Base-by-base conservation (phyloP, 345 rosid genomes). In the Zanthoxylum bungeanum region DNA sequence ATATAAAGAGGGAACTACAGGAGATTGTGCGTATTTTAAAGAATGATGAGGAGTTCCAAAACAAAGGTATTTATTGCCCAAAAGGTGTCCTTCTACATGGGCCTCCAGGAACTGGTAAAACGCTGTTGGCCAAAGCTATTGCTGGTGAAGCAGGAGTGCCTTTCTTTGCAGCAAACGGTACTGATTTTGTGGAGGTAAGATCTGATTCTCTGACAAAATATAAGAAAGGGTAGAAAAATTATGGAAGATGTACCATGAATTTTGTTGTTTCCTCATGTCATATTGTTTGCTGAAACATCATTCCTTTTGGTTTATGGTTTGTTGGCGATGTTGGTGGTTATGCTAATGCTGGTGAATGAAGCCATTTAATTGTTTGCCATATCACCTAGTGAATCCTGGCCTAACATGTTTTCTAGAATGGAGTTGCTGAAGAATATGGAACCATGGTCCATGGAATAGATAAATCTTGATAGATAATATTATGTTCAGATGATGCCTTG, bases 121-220 rank as follows among this genome's bases (percentile, higher is more conserved):
- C 98, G 33, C 84, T 94, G 71, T 80, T 94, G 69, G 98, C 98
- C 64, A 94, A 91, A 85, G 98, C 98, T 71, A 94, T 94, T 86
- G 98, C 97, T 34, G 98, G 98, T 75, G 98, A 94, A 90, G 96
- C 98, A 58, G 98, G 97, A 64, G 82, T 91, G 39, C 98, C 98
- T 64, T 94, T 94, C 81, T 94, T 94, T 77, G 96, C 98, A 1
- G 94, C 88, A 49, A 94, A 91, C 78, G 98, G 98, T 63, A 94
- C 98, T 28, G 98, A 93, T 76, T 93, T 91, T 84, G 98, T 93
- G 33, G 97, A 94, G 91, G 98, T 90, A 50, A 79, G 79, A 63
- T 9, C 19, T 76, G 53, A 21, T 16, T 70, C 53, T 60, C 24
- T 31, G 10, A 66, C 44, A 67, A 44, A 70, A 28, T 28, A 40